phyloP scores from a whole-genome alignment of 257 asterid genomes.

The Solanum lycopersicoides region DNA sequence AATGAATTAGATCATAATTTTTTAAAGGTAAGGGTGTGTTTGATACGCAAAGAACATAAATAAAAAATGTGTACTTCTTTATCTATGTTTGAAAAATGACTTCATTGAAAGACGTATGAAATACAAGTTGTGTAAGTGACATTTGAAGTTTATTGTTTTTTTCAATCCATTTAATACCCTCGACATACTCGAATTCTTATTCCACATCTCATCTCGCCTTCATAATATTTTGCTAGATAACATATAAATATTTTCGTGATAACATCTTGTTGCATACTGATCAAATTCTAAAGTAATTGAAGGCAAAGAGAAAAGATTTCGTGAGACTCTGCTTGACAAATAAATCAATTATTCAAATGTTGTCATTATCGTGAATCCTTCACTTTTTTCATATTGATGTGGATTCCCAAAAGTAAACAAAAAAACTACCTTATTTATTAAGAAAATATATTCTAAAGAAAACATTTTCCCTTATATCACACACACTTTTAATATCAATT shows the following conservation, averaged over 20 bases:
- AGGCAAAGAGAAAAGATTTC: accelerated
- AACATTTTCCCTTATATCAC: accelerated
- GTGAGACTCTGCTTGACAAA: neutral
- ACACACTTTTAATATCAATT: accelerated
- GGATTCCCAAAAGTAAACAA: neutral
- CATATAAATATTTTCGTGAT: accelerated
- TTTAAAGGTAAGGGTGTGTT: neutral
- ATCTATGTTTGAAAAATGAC: neutral
- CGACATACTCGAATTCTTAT: neutral
- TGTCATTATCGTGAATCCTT: neutral
- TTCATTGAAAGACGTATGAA: accelerated
- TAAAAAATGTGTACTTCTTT: neutral
- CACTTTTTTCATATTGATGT: accelerated
- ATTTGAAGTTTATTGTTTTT: no score
- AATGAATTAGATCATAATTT: no score
- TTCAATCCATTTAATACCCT: accelerated
- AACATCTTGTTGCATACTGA: neutral
- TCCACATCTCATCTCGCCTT: neutral
- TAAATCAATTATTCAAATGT: accelerated
- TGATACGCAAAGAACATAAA: neutral
- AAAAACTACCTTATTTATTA: no score
- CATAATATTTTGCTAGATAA: neutral
- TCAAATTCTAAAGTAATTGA: accelerated
- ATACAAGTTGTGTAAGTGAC: neutral
- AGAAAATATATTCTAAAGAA: neutral